Conservation (phyloP, 2,329 filamentous ascomycete species). For the Trichophyton mentagrophytes region DNA sequence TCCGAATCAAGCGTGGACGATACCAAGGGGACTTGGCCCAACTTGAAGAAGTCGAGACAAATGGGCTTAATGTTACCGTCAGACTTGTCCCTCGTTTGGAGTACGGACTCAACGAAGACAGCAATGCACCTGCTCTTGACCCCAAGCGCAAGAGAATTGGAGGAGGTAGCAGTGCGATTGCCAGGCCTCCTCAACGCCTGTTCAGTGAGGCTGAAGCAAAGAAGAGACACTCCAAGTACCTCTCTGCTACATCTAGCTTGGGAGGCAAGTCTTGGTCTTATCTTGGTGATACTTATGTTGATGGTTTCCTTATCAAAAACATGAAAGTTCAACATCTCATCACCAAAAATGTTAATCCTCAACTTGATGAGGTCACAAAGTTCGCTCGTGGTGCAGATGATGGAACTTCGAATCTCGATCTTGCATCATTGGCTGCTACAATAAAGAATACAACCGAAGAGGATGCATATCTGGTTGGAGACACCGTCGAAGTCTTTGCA, state of each 20-base stretch:
- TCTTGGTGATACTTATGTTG: conserved; percentile 76
- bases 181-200: conserved; percentile 70
- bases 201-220: conserved; percentile 90
- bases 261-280: conserved; percentile 65
- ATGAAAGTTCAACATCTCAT: conserved; percentile 77
- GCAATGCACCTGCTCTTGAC: conserved; percentile 41
- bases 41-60: conserved; percentile 83
- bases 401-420: conserved; percentile 83
- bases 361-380: conserved; percentile 86
- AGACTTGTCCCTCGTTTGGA: conserved; percentile 82
- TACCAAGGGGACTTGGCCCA: conserved; percentile 85
- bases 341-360: conserved; percentile 85
- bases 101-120: conserved; percentile 78
- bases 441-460: conserved; percentile 72
- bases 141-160: conserved; percentile 66
- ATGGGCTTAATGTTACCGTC: conserved; percentile 77
- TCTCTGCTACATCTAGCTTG: conserved; percentile 41
- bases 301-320: conserved; percentile 87
- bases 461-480: conserved; percentile 78
- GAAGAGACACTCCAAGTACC: conserved; percentile 62
- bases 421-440: conserved; percentile 79
- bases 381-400: conserved; percentile 83
- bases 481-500: conserved; percentile 91
- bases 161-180: conserved; percentile 38
- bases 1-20: conserved; percentile 69